phyloP scores from a whole-genome alignment of 192 early-diverging fungal genomes.

The Chytriomyces sp. region DNA sequence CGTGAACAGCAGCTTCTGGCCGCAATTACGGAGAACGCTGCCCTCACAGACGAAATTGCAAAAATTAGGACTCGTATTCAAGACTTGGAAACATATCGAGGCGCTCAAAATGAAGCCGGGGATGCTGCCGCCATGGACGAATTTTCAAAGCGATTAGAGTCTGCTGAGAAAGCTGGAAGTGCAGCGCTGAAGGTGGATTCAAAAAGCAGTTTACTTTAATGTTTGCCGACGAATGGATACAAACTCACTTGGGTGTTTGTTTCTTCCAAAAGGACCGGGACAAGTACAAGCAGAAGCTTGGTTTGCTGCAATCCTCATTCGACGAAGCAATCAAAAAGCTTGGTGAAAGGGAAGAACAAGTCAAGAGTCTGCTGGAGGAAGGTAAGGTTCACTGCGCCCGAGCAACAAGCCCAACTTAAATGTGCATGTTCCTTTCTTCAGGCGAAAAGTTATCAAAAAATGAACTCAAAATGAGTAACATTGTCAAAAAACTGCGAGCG shows the following conservation, averaged over 20 bases:
- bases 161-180: constrained; percentile 18
- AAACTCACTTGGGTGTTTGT: background rate
- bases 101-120: background rate
- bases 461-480: constrained; percentile 68
- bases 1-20: constrained; percentile 50
- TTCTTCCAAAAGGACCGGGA: constrained; percentile 13
- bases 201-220: background rate
- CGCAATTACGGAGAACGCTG: constrained; percentile 45
- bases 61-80: constrained; percentile 18
- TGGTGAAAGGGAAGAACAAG: constrained; percentile 44
- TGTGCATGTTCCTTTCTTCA: constrained; percentile 23
- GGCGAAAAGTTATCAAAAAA: constrained; percentile 80
- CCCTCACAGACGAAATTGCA: constrained; percentile 37
- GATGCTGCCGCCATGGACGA: constrained; percentile 23
- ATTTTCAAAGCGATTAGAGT: constrained; percentile 31
- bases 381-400: constrained; percentile 26
- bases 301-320: constrained; percentile 27
- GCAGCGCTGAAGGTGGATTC: constrained; percentile 28
- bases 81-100: background rate
- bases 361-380: constrained; percentile 45
- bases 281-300: constrained; percentile 17
- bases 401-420: background rate
- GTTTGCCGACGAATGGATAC: background rate
- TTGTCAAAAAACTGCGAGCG: constrained; percentile 74
- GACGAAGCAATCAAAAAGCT: constrained; percentile 39